Conservation (phyloP, 768 basidiomycete species). For the Pleurotus giganteus region DNA sequence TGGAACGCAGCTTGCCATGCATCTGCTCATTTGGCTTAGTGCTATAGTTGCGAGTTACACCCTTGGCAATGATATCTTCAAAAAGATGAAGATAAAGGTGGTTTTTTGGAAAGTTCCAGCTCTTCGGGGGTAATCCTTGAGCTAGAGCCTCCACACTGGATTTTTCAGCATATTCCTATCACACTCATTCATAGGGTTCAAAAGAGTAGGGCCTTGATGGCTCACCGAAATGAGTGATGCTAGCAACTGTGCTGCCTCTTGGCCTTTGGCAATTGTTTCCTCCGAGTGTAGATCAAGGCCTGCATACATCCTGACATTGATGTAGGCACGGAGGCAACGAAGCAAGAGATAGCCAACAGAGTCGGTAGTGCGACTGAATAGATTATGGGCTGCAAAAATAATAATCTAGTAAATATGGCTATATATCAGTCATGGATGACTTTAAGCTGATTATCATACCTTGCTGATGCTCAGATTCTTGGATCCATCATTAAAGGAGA, state of each 20-base stretch:
- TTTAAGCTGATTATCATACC: background rate
- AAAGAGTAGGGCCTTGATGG: background rate
- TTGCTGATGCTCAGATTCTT: background rate
- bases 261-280: slow-evolving; percentile 20
- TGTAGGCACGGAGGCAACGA: slow-evolving; percentile 24
- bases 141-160: no score
- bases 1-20: slow-evolving; percentile 20
- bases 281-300: slow-evolving; percentile 28
- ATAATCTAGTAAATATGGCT: slow-evolving; percentile 9
- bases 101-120: slow-evolving; percentile 33
- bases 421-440: background rate
- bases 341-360: slow-evolving; percentile 24
- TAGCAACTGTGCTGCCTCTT: slow-evolving; percentile 16
- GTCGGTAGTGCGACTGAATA: slow-evolving; percentile 12
- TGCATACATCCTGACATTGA: slow-evolving; percentile 26
- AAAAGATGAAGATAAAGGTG: slow-evolving; percentile 33
- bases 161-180: background rate
- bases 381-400: slow-evolving; percentile 23
- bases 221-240: slow-evolving; percentile 18
- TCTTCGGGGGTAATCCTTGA: slow-evolving; percentile 14
- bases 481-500: background rate
- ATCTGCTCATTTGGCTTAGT: slow-evolving; percentile 29
- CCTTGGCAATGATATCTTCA: slow-evolving; percentile 29
- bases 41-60: slow-evolving; percentile 26
- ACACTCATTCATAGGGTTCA: background rate